These are phyloP conservation scores for Fusarium denticulatum DNA, from an alignment of 2,329 filamentous ascomycete species.

Conservation along the genomic window DNA sequence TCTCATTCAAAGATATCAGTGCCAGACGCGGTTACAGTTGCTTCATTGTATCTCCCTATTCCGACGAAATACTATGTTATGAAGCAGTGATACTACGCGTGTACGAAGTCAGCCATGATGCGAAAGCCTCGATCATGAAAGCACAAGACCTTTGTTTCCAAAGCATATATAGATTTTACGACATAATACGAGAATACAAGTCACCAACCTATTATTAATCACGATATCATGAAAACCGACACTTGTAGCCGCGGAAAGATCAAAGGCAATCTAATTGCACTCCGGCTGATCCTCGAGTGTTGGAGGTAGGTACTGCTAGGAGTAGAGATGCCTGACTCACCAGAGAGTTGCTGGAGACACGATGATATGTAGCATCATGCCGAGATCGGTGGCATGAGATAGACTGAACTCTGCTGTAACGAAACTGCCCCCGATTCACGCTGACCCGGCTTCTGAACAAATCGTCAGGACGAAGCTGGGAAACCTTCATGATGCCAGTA, in stretches of 20 bases:
- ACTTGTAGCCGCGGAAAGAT: neutral
- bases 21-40: neutral
- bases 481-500: constrained; percentile 40
- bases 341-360: neutral
- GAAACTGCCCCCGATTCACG: neutral
- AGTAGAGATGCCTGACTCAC: neutral
- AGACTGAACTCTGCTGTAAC: neutral
- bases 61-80: neutral
- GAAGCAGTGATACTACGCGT: neutral
- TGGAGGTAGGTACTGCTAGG: neutral
- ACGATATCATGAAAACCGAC: neutral
- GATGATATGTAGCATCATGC: neutral
- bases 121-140: neutral
- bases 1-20: neutral
- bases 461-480: constrained; percentile 5
- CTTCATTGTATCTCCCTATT: neutral
- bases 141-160: neutral
- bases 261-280: neutral
- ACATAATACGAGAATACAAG: too few relatives aligned
- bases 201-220: neutral
- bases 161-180: neutral
- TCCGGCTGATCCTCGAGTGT: neutral
- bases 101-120: neutral
- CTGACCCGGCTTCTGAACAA: neutral
- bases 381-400: neutral